Base-by-base conservation (phyloP, 192 early-diverging fungal species). In the Lobosporangium transversale region DNA sequence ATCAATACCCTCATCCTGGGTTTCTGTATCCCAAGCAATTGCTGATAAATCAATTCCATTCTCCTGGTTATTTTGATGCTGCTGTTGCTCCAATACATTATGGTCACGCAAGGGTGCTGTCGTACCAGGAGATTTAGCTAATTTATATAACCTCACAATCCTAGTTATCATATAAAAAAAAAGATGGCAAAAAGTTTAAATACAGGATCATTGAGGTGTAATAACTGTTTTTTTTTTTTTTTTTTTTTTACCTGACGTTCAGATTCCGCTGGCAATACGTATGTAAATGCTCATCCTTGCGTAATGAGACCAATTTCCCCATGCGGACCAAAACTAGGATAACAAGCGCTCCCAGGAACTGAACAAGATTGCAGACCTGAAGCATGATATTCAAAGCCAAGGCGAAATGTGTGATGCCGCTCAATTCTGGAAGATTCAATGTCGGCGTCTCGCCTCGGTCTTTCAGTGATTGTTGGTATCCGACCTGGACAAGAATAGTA, bases 21-120 rank as follows among this genome's bases (percentile, higher is more conserved):
- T 76, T 8, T 76, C 73, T 0, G 73, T 76, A 27, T 76, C 73
- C 73, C 73, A 76, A 10, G 73, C 73, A 30, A 76, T 21, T 33
- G 63, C 31, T 0, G 64, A 58, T 1, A 76, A 58, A 44, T 76
- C 73, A 15, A 76, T 76, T 20, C 73, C 73, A 15, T n/a, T 26
- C 36, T 75, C 70, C 24, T 6, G 7, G 30, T 62, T 54, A 6
- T 52, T 42, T 6, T 62, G 63, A 8, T 56, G 32, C 64, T 67
- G 42, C 32, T 67, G 73, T 26, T 76, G 73, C 30, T 62, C 58
- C 30, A 76, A 18, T 1, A 62, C 64, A 20, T 76, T 62, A 23
- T 76, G 47, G 2, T 66, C 53, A 4, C 58, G 32, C 9, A 76
- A 33, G 1, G 73, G 65, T 23, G 73, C 73, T 27, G 51, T 58